These are phyloP conservation scores for Auxenochlorella protothecoides DNA, from an alignment of 139 green algal genomes.

Conservation along the genomic window DNA sequence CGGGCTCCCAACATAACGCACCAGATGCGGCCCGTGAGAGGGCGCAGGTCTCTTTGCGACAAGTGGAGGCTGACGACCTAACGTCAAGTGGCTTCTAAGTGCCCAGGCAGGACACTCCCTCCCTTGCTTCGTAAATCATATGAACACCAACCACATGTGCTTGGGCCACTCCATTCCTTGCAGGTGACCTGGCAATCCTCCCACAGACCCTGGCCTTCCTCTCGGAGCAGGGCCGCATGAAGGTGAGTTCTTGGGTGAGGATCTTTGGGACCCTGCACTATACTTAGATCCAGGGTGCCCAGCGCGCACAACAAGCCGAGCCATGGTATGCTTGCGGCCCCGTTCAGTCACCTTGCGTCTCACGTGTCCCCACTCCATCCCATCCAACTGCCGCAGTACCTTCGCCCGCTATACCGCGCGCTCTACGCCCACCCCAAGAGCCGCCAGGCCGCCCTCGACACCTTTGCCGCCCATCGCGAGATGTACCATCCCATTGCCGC, in stretches of 20 bases:
- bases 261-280: neutral
- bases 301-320: neutral
- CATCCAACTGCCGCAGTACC: conserved; percentile 5
- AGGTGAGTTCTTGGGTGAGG: conserved; percentile 18
- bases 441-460: conserved; percentile 38
- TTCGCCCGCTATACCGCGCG: conserved; percentile 63
- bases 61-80: no score
- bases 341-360: neutral
- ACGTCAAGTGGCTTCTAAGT: neutral
- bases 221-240: conserved; percentile 66
- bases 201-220: conserved; percentile 38
- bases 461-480: conserved; percentile 35
- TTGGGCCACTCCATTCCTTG: neutral
- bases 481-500: conserved; percentile 79
- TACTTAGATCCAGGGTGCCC: neutral
- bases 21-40: no score
- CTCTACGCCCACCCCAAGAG: conserved; percentile 29
- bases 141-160: neutral
- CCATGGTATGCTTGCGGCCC: no score
- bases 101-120: neutral
- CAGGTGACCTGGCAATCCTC: conserved; percentile 46
- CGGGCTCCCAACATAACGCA: no score
- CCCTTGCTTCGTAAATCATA: neutral
- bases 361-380: neutral
- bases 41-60: neutral